Conservation (phyloP, 2,329 filamentous ascomycete genomes). For the Apiospora rasikravindrae region DNA sequence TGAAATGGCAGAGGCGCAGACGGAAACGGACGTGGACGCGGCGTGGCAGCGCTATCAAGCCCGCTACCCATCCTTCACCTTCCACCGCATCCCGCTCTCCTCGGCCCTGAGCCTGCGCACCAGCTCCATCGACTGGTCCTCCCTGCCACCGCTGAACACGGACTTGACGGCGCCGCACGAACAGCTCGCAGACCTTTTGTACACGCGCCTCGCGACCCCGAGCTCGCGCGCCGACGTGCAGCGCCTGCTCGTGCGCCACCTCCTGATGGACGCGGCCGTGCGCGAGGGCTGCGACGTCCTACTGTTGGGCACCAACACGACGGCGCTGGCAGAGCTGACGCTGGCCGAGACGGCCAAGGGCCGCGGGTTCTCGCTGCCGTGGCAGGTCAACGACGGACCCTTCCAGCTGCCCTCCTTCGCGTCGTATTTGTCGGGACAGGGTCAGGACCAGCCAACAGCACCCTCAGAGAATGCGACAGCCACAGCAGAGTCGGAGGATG, state of each 20-base stretch:
- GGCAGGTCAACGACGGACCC: conserved; percentile 78
- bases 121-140: conserved; percentile 56
- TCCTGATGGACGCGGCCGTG: conserved; percentile 71
- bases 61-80: conserved; percentile 69
- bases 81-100: conserved; percentile 68
- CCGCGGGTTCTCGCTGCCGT: conserved; percentile 81
- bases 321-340: conserved; percentile 82
- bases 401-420: conserved; percentile 35
- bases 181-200: conserved; percentile 58
- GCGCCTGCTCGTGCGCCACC: conserved; percentile 71
- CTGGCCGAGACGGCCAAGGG: conserved; percentile 91
- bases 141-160: conserved; percentile 37
- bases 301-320: conserved; percentile 86
- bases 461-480: background rate
- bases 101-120: conserved; percentile 56
- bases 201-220: conserved; percentile 65
- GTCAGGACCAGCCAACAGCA: too few species aligned
- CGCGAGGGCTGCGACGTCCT: conserved; percentile 69
- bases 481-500: background rate
- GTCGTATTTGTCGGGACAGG: conserved; percentile 24
- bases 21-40: conserved; percentile 29
- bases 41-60: conserved; percentile 49
- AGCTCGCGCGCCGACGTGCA: conserved; percentile 79
- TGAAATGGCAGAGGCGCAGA: conserved; percentile 22
- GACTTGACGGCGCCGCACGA: conserved; percentile 13